Conservation (phyloP, 2,329 filamentous ascomycete species). For the Aureobasidium leucospermi region DNA sequence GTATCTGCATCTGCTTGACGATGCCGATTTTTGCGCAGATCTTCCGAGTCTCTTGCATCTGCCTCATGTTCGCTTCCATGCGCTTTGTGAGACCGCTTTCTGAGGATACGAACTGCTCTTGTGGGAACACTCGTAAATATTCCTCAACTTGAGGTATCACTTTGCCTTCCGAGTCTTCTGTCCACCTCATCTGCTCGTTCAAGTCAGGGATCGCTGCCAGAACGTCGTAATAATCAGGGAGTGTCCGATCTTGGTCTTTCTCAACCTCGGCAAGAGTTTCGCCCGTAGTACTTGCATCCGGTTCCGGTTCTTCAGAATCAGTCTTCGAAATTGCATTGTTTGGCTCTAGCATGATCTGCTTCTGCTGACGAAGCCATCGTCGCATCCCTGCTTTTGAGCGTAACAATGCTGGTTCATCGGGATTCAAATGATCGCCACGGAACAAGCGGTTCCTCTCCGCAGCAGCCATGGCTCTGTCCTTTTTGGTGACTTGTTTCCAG, state of each 20-base stretch:
- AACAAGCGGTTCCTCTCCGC: slow-evolving; percentile 84
- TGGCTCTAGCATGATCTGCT: slow-evolving; percentile 41
- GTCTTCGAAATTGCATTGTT: slow-evolving; percentile 41
- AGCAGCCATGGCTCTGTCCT: slow-evolving; percentile 78
- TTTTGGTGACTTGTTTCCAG: slow-evolving; percentile 99
- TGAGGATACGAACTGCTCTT: slow-evolving; percentile 68
- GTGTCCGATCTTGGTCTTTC: slow-evolving; percentile 70
- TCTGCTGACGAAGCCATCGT: slow-evolving; percentile 72
- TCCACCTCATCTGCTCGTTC: slow-evolving; percentile 70
- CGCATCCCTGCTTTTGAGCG: slow-evolving; percentile 84
- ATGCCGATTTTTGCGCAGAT: slow-evolving; percentile 93
- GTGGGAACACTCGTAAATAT: slow-evolving; percentile 68
- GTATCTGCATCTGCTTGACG: slow-evolving; percentile 99
- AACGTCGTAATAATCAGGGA: slow-evolving; percentile 93
- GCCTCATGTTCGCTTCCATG: slow-evolving; percentile 83
- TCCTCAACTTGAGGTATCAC: slow-evolving; percentile 84
- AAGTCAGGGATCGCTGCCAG: slow-evolving; percentile 82
- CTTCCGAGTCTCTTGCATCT: slow-evolving; percentile 95
- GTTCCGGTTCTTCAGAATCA: slow-evolving; percentile 39
- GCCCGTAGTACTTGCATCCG: slow-evolving; percentile 43
- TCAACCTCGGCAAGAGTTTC: slow-evolving; percentile 92
- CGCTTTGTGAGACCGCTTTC: slow-evolving; percentile 66
- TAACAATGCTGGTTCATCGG: slow-evolving; percentile 79
- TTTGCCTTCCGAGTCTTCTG: slow-evolving; percentile 81
- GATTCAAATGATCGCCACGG: slow-evolving; percentile 73